These are phyloP conservation scores for Posidonia oceanica DNA, from an alignment of 116 monocot genomes.

Conservation along the genomic window DNA sequence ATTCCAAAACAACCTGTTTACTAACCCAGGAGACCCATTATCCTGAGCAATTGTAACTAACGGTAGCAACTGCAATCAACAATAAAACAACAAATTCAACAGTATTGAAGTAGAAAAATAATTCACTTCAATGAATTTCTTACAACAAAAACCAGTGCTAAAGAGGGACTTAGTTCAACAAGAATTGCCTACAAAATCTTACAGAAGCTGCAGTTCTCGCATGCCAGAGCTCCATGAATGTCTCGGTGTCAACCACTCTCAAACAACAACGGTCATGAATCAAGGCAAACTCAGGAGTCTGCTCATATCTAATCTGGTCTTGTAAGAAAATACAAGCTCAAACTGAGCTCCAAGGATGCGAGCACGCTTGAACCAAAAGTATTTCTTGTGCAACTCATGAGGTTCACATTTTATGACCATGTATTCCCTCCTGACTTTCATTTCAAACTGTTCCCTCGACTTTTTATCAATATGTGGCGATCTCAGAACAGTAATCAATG, in stretches of 20 bases:
- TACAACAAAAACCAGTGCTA: too few species aligned
- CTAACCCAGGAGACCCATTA: too few species aligned
- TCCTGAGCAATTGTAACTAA: too few species aligned
- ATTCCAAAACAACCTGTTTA: too few species aligned
- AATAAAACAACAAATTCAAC: too few species aligned
- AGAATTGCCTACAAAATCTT: too few species aligned
- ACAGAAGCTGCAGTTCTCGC: background rate
- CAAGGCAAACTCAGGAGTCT: conserved; percentile 2
- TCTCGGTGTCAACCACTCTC: too few species aligned
- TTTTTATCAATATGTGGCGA: conserved; percentile 28
- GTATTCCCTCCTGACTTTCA: conserved; percentile 19
- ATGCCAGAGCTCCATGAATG: background rate
- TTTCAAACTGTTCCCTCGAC: conserved; percentile 27
- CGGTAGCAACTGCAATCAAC: too few species aligned
- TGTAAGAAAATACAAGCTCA: conserved; percentile 19
- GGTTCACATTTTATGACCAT: conserved; percentile 15
- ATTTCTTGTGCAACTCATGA: conserved; percentile 21
- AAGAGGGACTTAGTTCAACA: too few species aligned
- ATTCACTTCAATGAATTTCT: too few species aligned
- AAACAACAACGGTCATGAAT: background rate
- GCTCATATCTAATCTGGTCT: conserved; percentile 20
- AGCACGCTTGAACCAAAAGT: conserved; percentile 21
- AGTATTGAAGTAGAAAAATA: too few species aligned
- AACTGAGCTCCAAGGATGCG: conserved; percentile 22
- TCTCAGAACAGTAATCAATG: conserved; percentile 12